A percentile compares a stretch with the other conserved stretches of the same genome.
These are phyloP conservation scores for Umbelopsis sp. DNA, from an alignment of 192 early-diverging fungal species.

Conservation along the genomic window DNA sequence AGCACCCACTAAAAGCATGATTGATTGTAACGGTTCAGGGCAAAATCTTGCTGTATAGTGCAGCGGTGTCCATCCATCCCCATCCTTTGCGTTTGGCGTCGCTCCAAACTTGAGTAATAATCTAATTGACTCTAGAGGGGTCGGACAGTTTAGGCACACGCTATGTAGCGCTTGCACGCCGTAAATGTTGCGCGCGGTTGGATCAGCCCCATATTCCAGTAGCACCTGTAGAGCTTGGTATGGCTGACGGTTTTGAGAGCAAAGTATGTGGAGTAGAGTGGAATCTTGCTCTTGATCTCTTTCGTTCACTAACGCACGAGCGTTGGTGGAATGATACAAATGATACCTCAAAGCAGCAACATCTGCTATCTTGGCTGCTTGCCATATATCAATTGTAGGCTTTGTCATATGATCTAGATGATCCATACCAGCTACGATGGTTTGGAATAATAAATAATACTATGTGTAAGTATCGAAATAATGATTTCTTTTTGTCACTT, in stretches of 20 bases:
- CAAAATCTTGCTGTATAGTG: conserved; percentile 42
- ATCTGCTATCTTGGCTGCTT: conserved; percentile 33
- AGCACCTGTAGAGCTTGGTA: conserved; percentile 14
- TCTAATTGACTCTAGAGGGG: conserved; percentile 10
- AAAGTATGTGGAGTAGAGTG: conserved; percentile 29
- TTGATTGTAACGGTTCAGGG: conserved; percentile 18
- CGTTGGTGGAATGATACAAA: conserved; percentile 13
- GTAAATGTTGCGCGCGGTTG: conserved; percentile 21
- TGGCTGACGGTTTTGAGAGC: conserved; percentile 27
- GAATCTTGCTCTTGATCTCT: conserved; percentile 32
- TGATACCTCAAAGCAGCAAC: conserved; percentile 29
- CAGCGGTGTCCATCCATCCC: conserved; percentile 65
- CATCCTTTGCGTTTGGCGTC: conserved; percentile 58
- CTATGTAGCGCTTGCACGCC: conserved; percentile 33
- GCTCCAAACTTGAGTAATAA: conserved; percentile 41
- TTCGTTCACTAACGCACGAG: conserved; percentile 17
- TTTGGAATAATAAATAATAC: neutral
- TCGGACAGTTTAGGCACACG: conserved; percentile 18
- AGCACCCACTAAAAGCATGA: conserved; percentile 23
- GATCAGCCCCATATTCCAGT: conserved; percentile 29
- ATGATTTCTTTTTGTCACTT: no score
- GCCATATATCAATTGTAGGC: conserved; percentile 24
- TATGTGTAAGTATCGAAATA: neutral
- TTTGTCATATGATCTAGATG: neutral
- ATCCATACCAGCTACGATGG: neutral